Base-by-base conservation (phyloP, 371 early-diverging fungal species). In the Circinella umbellata region DNA sequence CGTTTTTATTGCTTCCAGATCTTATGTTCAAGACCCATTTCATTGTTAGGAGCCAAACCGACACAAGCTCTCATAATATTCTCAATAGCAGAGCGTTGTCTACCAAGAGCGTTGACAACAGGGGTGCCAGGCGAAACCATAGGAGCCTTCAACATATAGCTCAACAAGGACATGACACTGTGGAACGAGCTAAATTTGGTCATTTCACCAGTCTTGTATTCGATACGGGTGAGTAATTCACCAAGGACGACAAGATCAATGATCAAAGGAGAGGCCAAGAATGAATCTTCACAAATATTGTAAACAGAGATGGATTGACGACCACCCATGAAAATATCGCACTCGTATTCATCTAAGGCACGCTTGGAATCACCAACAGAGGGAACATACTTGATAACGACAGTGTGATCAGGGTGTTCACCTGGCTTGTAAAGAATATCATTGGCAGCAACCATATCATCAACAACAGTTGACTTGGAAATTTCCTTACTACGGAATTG, bases 401-500 rank as follows among this genome's bases (percentile, higher is more conserved):
- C 95, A 70, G 94, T 93, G 79, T 96, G 96, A 77, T 98, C 98
- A 61, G 97, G 98, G 75, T 96, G 96, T 85, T 98, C 97, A 63
- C 85, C 88, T 73, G 88, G 83, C 76, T 83, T 83, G 88, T 96
- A 98, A 69, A 98, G 80, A 70, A 98, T 82, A 64, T 86, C 76
- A 86, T 98, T 98, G 76, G 97, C 90, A 61, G 91, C 93, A 8
- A 98, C 97, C 97, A 97, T 97, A 79, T 98, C 99, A 77, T 98
- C 99, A 65, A 98, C 98, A 34, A 98, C 98, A 77, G 91, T 95
- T 71, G 92, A 92, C 89, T 98, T 98, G 73, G 95, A 95, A 78
- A 98, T 97, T 78, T 98, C 99, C 91, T 98, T 98, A 81, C 92
- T 92, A 64, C 98, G 91, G 90, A 98, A 98, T 89, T 98, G 99